A percentile compares a stretch with the other conserved stretches of the same genome.
These are phyloP conservation scores for Epichloe hybrida DNA, from an alignment of 2,329 filamentous ascomycete species.

Conservation along the genomic window DNA sequence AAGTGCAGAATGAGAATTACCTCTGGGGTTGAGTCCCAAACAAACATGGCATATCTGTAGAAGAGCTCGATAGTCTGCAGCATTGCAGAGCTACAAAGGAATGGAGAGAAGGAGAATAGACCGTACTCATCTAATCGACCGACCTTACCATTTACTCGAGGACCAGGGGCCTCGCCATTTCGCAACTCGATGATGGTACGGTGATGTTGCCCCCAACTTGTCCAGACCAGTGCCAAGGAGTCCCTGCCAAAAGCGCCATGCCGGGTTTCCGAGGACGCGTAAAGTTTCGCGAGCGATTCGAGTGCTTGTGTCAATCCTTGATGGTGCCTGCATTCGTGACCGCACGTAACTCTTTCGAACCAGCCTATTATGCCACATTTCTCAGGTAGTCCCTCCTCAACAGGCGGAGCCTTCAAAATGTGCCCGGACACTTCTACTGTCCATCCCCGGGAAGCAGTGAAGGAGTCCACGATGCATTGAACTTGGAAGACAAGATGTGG, in stretches of 20 bases:
- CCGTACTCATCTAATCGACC: slow-evolving; percentile 23
- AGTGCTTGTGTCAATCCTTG: background rate
- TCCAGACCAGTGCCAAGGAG: background rate
- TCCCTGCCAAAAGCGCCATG: background rate
- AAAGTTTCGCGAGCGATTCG: background rate
- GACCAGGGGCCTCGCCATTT: background rate
- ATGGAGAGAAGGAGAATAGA: slow-evolving; percentile 35
- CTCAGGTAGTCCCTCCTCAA: background rate
- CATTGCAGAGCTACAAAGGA: slow-evolving; percentile 31
- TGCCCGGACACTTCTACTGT: slow-evolving; percentile 8
- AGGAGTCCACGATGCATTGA: slow-evolving; percentile 35
- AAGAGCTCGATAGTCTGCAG: slow-evolving; percentile 28
- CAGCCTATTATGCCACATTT: background rate
- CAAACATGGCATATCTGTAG: slow-evolving; percentile 18
- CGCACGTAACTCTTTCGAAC: background rate
- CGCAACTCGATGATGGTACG: background rate
- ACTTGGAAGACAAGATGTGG: slow-evolving; percentile 36
- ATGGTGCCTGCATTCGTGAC: background rate
- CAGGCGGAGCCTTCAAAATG: background rate
- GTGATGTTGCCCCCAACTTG: background rate
- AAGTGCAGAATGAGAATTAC: slow-evolving; percentile 28
- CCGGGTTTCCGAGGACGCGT: background rate
- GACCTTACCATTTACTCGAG: too few species aligned
- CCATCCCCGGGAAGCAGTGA: slow-evolving; percentile 32
- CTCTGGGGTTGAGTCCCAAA: slow-evolving; percentile 29